These are phyloP conservation scores for Paracorniculantispora psalliotae DNA, from an alignment of 2,329 filamentous ascomycete genomes.

Conservation along the genomic window DNA sequence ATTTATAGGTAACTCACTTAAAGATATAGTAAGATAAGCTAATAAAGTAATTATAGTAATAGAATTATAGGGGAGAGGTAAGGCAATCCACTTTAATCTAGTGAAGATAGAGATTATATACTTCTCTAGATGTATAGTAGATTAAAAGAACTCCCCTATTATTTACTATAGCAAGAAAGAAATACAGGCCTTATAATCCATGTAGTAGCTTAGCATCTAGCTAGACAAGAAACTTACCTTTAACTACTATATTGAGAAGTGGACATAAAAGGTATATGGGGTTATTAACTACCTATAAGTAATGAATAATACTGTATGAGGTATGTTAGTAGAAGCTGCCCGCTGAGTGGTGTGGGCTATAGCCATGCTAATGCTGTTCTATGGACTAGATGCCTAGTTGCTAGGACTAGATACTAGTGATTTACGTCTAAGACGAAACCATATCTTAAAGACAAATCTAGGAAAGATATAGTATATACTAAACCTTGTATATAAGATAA, in stretches of 20 bases:
- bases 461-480: constrained; percentile 1
- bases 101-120: constrained; percentile 3
- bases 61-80: constrained; percentile 1
- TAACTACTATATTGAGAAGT: constrained; percentile 1
- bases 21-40: background rate
- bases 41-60: background rate
- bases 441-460: constrained; percentile 7
- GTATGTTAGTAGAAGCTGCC: background rate
- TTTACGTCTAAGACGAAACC: background rate
- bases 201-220: constrained; percentile 2
- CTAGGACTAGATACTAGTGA: background rate
- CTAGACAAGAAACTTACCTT: constrained; percentile 11
- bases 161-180: constrained; percentile 6
- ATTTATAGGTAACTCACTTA: background rate
- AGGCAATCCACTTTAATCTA: constrained; percentile 2
- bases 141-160: background rate
- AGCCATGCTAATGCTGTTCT: background rate
- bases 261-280: background rate
- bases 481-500: constrained; percentile 1
- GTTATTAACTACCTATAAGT: background rate
- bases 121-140: background rate
- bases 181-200: background rate
- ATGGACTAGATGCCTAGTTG: constrained; percentile 3
- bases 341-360: background rate
- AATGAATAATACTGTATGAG: background rate